Conservation (phyloP, 1,139 yeast genomes). For the Magnusiomyces fungicola region DNA sequence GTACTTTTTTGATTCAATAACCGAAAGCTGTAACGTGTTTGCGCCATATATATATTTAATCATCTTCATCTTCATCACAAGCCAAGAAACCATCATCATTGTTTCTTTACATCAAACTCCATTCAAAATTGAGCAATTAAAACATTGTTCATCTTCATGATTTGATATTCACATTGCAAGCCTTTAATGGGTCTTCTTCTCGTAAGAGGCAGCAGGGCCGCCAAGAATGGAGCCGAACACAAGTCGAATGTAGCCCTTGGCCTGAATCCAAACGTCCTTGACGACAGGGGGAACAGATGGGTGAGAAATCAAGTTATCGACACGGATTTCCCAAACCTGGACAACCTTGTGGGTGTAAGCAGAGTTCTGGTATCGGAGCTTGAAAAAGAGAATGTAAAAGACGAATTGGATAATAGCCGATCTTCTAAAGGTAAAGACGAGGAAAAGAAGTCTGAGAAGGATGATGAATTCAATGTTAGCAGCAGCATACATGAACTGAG, state of each 20-base stretch:
- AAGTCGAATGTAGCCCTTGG: constrained; percentile 43
- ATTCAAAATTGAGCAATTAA: too few relatives aligned
- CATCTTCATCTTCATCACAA: too few relatives aligned
- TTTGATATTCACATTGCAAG: neutral
- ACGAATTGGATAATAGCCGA: constrained; percentile 53
- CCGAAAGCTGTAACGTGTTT: too few relatives aligned
- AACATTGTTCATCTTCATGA: neutral
- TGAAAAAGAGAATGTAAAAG: constrained; percentile 59
- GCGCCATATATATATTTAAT: too few relatives aligned
- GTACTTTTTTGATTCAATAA: too few relatives aligned
- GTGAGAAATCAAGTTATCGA: constrained; percentile 57
- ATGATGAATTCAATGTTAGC: constrained; percentile 61
- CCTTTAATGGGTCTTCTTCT: constrained; percentile 12
- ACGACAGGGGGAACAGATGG: constrained; percentile 51
- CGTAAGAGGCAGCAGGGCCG: neutral
- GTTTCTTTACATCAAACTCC: too few relatives aligned
- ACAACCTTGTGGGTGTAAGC: constrained; percentile 65
- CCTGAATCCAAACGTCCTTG: constrained; percentile 53
- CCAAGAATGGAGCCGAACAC: constrained; percentile 25
- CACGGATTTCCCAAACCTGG: constrained; percentile 60
- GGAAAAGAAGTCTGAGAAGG: constrained; percentile 36
- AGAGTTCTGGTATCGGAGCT: constrained; percentile 71
- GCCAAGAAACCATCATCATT: too few relatives aligned
- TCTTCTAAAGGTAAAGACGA: constrained; percentile 54
- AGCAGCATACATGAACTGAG: constrained; percentile 62